Evolutionary conservation across 2,329 filamentous ascomycete species (phyloP), one percentile per base, ranked within the genome.

Genomic region (Colletotrichum melonis): DNA sequence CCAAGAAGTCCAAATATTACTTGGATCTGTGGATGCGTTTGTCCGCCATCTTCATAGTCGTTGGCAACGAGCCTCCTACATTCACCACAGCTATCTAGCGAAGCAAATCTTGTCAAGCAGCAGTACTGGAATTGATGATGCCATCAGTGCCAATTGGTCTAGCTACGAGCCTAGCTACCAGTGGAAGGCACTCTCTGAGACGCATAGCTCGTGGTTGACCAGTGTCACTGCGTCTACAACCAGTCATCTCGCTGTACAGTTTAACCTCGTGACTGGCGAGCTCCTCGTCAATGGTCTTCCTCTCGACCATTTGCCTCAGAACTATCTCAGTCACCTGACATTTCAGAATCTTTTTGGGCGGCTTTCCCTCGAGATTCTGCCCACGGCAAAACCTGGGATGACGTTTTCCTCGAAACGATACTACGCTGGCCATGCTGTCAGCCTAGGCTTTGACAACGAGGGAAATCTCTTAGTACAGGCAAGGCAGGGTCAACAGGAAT

Each of bases 271-370:
- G 1, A 86, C 82, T 0, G 89, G 86, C 0, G 81, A 86, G 35
- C 79, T 92, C 0, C 81, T 90, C 0, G 83, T 91, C 1, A 83
- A 90, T 68, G 89, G 89, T 0, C 56, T 80, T 0, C 88, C 87
- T 0, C 75, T 90, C 0, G 78, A 83, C 4, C 83, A 86, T 2
- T 80, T 91, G 0, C 89, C 89, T 0, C 3, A 14, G 0, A 73
- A 83, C 0, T 91, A 88, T 63, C 80, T 85, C 35, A 6, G 12
- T 0, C 81, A 88, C 63, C 9, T 76, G 0, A 79, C 79, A 0
- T 91, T 88, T 74, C 19, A n/a, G 0, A 76, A 76, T 0, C 76
- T 91, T 0, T 90, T 91, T 77, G 84, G 85, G 1, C 69, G 76
- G 5, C 78, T 79, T 0, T 62, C 79, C 0, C 63, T 90, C 2